Conservation (phyloP, 2,329 filamentous ascomycete species). For the Ascocoryne sarcoides region DNA sequence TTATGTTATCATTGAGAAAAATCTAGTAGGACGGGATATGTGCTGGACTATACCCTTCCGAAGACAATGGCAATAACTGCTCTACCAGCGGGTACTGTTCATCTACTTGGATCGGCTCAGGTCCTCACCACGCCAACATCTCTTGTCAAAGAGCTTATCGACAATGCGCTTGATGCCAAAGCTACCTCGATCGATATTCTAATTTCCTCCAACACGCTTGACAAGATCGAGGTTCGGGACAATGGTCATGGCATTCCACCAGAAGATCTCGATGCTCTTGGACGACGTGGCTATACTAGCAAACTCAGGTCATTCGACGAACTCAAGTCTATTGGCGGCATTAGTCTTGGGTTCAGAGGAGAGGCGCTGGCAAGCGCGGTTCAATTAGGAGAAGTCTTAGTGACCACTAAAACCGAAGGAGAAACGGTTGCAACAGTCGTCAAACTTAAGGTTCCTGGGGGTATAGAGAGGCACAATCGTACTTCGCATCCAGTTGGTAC, state of each 20-base stretch:
- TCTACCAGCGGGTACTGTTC: conserved; percentile 41
- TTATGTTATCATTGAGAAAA: too few species aligned
- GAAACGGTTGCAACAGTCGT: conserved; percentile 49
- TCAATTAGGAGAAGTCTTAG: conserved; percentile 46
- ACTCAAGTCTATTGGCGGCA: conserved; percentile 44
- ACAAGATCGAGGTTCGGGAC: conserved; percentile 61
- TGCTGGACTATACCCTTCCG: too few species aligned
- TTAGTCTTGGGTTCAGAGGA: conserved; percentile 66
- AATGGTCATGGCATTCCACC: conserved; percentile 63
- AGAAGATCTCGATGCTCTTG: conserved; percentile 53
- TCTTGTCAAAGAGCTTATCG: conserved; percentile 67
- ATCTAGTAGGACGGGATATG: too few species aligned
- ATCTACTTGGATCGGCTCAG: conserved; percentile 52
- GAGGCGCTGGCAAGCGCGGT: conserved; percentile 62
- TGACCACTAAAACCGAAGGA: conserved; percentile 55
- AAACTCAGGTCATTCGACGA: conserved; percentile 61
- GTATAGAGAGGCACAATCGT: conserved; percentile 31
- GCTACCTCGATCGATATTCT: conserved; percentile 58
- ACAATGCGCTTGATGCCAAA: conserved; percentile 66
- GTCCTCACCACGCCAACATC: conserved; percentile 50
- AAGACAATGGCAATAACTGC: conserved; percentile 35
- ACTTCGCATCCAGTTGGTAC: conserved; percentile 56
- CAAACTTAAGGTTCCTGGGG: conserved; percentile 33
- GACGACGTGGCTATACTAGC: conserved; percentile 63
- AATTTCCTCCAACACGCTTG: conserved; percentile 56